Conservation (phyloP, 176 grass and related monocot species). For the Oryza officinalis region DNA sequence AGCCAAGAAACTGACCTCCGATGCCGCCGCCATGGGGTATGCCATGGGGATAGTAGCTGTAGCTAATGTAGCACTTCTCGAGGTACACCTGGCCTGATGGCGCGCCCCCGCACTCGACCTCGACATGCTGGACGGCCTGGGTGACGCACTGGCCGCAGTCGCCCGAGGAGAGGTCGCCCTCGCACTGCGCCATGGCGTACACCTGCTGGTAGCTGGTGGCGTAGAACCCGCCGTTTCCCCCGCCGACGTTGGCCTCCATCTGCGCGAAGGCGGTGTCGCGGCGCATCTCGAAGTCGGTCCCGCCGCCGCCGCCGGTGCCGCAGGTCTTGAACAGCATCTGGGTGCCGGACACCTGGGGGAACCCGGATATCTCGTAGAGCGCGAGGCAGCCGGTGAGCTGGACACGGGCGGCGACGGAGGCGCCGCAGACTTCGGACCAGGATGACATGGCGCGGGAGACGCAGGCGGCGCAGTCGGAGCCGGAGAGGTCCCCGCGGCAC, state of each 20-base stretch:
- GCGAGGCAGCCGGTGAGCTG: slow-evolving; percentile 88
- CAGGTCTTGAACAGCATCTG: slow-evolving; percentile 97
- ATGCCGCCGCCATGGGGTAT: slow-evolving; percentile 49
- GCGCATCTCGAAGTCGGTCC: slow-evolving; percentile 65
- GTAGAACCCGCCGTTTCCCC: slow-evolving; percentile 59
- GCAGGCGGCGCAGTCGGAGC: slow-evolving; percentile 77
- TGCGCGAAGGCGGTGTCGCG: slow-evolving; percentile 78
- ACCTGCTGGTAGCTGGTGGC: slow-evolving; percentile 79
- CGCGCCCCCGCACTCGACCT: slow-evolving; percentile 93
- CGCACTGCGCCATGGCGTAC: slow-evolving; percentile 95
- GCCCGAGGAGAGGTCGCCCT: slow-evolving; percentile 78
- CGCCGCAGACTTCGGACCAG: slow-evolving; percentile 68
- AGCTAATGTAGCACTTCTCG: slow-evolving; percentile 99
- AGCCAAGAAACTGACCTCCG: slow-evolving; percentile 32
- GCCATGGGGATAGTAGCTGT: slow-evolving; percentile 84
- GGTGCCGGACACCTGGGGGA: slow-evolving; percentile 87
- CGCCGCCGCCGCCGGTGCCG: slow-evolving; percentile 55
- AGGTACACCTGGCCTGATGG: slow-evolving; percentile 89
- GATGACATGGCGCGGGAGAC: slow-evolving; percentile 62
- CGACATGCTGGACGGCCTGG: slow-evolving; percentile 86
- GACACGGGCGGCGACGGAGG: slow-evolving; percentile 70
- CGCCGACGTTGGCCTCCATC: slow-evolving; percentile 55
- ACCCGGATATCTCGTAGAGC: slow-evolving; percentile 79
- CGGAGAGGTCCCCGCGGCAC: slow-evolving; percentile 82
- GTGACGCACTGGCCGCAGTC: slow-evolving; percentile 81